Percentiles rank a stretch among this genome's conserved stretches.
Conservation (phyloP, 2,329 filamentous ascomycete genomes). For the Trichoderma lentiforme region DNA sequence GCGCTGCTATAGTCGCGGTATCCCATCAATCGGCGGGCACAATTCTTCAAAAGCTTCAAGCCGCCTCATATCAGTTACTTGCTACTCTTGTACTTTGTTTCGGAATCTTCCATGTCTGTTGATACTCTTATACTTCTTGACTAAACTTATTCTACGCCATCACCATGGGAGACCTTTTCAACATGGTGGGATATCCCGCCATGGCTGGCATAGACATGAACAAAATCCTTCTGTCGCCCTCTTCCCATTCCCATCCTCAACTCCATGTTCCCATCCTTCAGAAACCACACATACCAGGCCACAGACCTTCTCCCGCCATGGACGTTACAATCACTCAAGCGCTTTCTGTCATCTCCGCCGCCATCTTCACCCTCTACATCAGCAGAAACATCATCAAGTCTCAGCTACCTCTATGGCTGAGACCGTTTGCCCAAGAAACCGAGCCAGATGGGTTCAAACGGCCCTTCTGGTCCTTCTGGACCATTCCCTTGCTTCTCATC, state of each 20-base stretch:
- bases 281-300: neutral
- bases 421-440: conserved; percentile 43
- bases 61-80: neutral
- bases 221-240: neutral
- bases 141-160: neutral
- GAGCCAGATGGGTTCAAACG: conserved; percentile 23
- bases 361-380: conserved; percentile 31
- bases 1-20: neutral
- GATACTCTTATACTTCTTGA: neutral
- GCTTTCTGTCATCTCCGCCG: conserved; percentile 28
- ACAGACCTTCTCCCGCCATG: neutral
- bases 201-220: neutral
- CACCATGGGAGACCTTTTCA: neutral
- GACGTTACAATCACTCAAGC: conserved; percentile 24
- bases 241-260: neutral
- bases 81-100: neutral
- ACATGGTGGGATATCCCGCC: neutral
- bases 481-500: conserved; percentile 33
- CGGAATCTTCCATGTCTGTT: neutral
- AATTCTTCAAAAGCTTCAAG: neutral
- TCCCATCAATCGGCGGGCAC: accelerated
- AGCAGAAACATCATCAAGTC: conserved; percentile 26
- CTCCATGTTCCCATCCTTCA: neutral
- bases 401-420: conserved; percentile 39
- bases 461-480: conserved; percentile 40